Base-by-base conservation (phyloP, 768 basidiomycete genomes). In the Mycena rebaudengoi region DNA sequence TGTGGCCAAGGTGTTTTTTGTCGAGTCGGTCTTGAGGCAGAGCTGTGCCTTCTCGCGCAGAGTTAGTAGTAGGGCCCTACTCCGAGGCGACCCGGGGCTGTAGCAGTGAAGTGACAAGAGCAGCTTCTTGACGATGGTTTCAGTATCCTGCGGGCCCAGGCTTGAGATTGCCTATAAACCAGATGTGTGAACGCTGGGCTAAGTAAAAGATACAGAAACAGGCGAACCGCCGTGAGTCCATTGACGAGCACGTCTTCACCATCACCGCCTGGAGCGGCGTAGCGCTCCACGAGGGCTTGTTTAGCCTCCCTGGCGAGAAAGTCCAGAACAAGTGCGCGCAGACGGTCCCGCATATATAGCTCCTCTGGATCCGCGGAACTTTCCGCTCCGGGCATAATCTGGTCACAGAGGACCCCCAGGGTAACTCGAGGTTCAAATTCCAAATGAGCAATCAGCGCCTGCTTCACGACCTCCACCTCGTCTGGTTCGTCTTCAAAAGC, bases 341-440 rank as follows among this genome's bases (percentile, higher is more conserved):
- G 74, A 30, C 82, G 82, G 65, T 86, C 85, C 48, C 89, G 82
- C 45, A 86, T 86, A 18, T 72, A 76, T 70, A 79, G 78, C 64
- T 90, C 89, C 41, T 88, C 88, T 23, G 88, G 86, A 52, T 89
- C 87, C 69, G 37, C 43, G 30, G 79, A 66, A 13, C 78, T 71
- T 26, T 85, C 86, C 46, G 84, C 83, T 0, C 78, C 70, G 2
- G 86, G 85, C 4, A 83, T 71, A 33, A 90, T 78, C 70, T 92
- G 90, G 70, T 92, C 91, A 69, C 85, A 90, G 5, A 92, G 78
- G 14, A 92, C 90, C 35, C 86, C 82, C 7, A 92, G 76, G 1
- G 89, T 88, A 18, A 86, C 80, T 8, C 75, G 76, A 1, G 88
- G 80, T 63, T 90, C 88, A 79, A 91, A 81, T 43, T 88, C 83